Evolutionary conservation across 2,329 filamentous ascomycete species (phyloP).

Genomic region (Clarireedia hainanense): DNA sequence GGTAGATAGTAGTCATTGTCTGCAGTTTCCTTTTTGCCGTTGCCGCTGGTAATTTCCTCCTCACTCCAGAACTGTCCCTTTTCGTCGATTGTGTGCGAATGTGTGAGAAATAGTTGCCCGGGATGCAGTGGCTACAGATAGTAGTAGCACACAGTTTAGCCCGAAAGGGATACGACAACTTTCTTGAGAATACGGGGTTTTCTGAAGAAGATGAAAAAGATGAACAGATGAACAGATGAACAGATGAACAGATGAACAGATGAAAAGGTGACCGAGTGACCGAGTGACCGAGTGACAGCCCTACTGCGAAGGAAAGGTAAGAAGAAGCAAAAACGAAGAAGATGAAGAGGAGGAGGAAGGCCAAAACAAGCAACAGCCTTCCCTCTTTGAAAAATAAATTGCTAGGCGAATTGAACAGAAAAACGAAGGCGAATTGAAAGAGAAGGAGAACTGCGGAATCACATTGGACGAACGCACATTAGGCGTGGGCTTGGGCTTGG

Average conservation of each 20-base stretch:
- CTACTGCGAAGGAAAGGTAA: too few species aligned
- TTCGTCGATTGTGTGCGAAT: too few species aligned
- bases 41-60: conserved; percentile 4
- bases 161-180: neutral
- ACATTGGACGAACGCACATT: neutral
- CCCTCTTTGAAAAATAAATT: neutral
- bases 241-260: neutral
- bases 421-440: neutral
- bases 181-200: neutral
- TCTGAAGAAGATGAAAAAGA: neutral
- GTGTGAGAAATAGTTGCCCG: neutral
- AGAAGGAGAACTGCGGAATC: neutral
- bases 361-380: neutral
- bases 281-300: neutral
- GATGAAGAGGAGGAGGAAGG: neutral
- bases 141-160: too few species aligned
- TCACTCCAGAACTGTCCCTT: too few species aligned
- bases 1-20: neutral
- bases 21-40: neutral
- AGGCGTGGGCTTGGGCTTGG: neutral
- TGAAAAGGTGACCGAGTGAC: too few species aligned
- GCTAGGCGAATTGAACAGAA: neutral
- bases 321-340: neutral
- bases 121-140: neutral
- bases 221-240: neutral